A percentile compares a stretch with the other conserved stretches of the same genome.
Conservation (phyloP, 2,329 filamentous ascomycete genomes). For the Arachnomyces sp. region DNA sequence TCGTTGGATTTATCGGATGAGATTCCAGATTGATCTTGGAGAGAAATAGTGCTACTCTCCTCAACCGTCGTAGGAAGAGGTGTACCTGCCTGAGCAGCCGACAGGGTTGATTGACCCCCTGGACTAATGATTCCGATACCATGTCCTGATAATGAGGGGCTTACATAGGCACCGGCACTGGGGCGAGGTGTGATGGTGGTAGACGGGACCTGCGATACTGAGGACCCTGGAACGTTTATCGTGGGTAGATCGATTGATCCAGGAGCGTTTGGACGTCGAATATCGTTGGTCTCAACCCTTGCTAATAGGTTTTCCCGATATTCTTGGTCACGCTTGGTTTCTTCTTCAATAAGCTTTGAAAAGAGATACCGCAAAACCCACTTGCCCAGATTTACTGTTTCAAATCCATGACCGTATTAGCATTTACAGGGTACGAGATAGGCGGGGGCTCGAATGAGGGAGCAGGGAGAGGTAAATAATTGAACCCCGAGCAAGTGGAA, state of each 20-base stretch:
- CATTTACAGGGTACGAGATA: neutral
- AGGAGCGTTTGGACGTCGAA: slow-evolving; percentile 52
- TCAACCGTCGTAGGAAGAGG: slow-evolving; percentile 20
- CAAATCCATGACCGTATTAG: slow-evolving; percentile 2
- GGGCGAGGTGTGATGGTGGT: slow-evolving; percentile 51
- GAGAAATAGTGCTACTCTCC: slow-evolving; percentile 11
- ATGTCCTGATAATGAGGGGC: slow-evolving; percentile 64
- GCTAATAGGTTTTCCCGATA: slow-evolving; percentile 63
- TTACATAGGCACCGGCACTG: slow-evolving; percentile 54
- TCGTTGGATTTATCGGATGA: slow-evolving; percentile 58
- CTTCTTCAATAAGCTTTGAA: slow-evolving; percentile 77
- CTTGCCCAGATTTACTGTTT: slow-evolving; percentile 84
- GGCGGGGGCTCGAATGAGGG: too few relatives aligned
- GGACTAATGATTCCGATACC: slow-evolving; percentile 72
- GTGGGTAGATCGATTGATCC: slow-evolving; percentile 51
- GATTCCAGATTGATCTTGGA: slow-evolving; percentile 12
- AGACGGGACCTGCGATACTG: slow-evolving; percentile 1
- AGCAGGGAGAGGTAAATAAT: neutral
- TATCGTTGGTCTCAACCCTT: slow-evolving; percentile 47
- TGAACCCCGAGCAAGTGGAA: neutral
- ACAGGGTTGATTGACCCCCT: slow-evolving; percentile 15
- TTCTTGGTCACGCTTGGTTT: slow-evolving; percentile 70
- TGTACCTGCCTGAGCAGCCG: slow-evolving; percentile 17
- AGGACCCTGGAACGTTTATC: slow-evolving; percentile 8
- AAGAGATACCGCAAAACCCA: slow-evolving; percentile 94